These are phyloP conservation scores for Tillandsia fasciculata DNA, from an alignment of 176 grass and related monocot species.

Conservation along the genomic window DNA sequence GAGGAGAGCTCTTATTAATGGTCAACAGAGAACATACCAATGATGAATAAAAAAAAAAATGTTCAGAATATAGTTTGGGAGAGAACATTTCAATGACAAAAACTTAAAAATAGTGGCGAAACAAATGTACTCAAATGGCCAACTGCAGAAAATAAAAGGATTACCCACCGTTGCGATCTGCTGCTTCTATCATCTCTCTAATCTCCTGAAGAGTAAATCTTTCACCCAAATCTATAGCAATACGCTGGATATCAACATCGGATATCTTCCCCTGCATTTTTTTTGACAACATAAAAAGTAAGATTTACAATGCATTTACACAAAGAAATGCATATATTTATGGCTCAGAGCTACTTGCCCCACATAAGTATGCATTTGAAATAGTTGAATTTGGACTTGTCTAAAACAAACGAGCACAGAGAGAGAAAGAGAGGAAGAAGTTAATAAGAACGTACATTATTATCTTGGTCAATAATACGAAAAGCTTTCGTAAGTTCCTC, in stretches of 20 bases:
- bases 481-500: conserved; percentile 90
- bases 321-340: no score
- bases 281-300: conserved; percentile 3
- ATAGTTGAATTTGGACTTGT: no score
- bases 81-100: background rate
- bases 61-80: background rate
- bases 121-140: background rate
- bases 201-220: conserved; percentile 77
- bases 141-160: background rate
- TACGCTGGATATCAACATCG: conserved; percentile 61
- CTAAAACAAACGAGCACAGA: background rate
- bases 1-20: background rate
- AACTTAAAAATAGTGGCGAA: background rate
- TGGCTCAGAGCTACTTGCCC: no score
- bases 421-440: background rate
- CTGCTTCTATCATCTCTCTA: conserved; percentile 73
- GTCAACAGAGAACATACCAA: background rate
- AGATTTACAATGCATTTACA: background rate
- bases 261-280: conserved; percentile 76
- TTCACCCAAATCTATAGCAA: conserved; percentile 72
- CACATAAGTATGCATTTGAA: no score
- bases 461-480: conserved; percentile 76
- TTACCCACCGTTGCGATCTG: conserved; percentile 58
- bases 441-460: conserved; percentile 46
- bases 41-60: background rate